Evolutionary conservation across 2,329 filamentous ascomycete species (phyloP).

Genomic region (Colletotrichum salicis): DNA sequence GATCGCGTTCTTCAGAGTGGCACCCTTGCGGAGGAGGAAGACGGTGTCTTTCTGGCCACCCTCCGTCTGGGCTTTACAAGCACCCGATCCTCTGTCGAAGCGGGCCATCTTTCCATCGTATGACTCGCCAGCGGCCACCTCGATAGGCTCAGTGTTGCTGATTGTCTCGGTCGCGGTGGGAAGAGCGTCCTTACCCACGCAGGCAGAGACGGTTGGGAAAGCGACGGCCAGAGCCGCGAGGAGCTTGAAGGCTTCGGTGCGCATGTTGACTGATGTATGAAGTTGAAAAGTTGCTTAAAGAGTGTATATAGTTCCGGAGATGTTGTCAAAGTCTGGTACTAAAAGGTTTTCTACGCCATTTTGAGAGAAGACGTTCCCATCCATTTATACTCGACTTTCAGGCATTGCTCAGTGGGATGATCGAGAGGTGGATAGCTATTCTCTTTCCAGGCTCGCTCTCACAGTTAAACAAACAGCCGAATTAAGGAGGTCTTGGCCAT

Average conservation of each 20-base stretch:
- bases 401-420: not conserved
- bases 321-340: not conserved
- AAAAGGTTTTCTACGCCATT: too few relatives aligned
- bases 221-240: conserved; percentile 29
- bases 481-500: conserved; percentile 31
- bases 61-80: conserved; percentile 55
- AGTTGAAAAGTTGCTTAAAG: not conserved
- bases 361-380: not conserved
- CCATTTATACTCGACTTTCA: conserved; percentile 4
- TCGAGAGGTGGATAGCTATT: not conserved
- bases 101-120: conserved; percentile 48
- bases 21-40: conserved; percentile 54
- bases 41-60: conserved; percentile 56
- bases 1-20: conserved; percentile 58
- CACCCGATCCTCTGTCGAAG: conserved; percentile 52
- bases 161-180: conserved; percentile 41
- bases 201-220: conserved; percentile 39
- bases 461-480: not conserved
- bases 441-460: not conserved
- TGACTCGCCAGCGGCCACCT: conserved; percentile 43
- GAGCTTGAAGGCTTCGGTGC: conserved; percentile 20
- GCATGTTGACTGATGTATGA: conserved; percentile 3
- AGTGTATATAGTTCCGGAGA: not conserved
- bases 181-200: conserved; percentile 41
- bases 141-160: conserved; percentile 45